These are phyloP conservation scores for Fabrea salina DNA, from an alignment of 169 alveolate genomes.

Conservation along the genomic window DNA sequence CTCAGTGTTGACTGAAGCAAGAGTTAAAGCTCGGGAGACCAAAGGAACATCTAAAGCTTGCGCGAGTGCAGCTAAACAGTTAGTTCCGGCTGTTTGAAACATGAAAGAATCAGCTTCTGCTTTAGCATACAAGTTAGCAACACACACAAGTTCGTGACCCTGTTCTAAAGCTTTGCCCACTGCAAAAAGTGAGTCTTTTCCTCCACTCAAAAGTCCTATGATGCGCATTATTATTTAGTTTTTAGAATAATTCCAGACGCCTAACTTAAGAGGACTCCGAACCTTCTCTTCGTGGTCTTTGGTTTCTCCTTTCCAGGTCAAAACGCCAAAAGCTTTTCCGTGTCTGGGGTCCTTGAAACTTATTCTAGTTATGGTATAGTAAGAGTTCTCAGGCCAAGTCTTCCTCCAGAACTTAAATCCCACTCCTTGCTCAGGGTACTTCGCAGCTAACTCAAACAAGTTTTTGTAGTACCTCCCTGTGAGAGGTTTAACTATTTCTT, in stretches of 20 bases:
- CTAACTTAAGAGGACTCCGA: neutral
- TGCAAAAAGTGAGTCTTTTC: constrained; percentile 68
- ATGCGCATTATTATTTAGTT: constrained; percentile 51
- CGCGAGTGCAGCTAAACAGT: constrained; percentile 89
- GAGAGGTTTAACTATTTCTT: constrained; percentile 5
- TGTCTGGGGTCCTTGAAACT: constrained; percentile 33
- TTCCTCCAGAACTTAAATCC: constrained; percentile 56
- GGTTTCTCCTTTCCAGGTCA: constrained; percentile 36
- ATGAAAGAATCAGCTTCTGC: constrained; percentile 91
- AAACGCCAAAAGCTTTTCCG: constrained; percentile 49
- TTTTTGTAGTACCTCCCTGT: constrained; percentile 13
- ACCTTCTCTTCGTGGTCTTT: neutral
- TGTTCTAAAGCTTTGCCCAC: constrained; percentile 30
- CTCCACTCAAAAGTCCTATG: constrained; percentile 87
- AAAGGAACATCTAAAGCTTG: constrained; percentile 91
- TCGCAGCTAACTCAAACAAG: neutral
- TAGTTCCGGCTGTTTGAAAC: constrained; percentile 96
- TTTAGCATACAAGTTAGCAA: constrained; percentile 54
- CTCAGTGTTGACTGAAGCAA: constrained; percentile 77
- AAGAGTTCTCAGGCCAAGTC: constrained; percentile 52
- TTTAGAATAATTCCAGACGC: neutral
- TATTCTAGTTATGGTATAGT: constrained; percentile 20
- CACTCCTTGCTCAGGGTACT: constrained; percentile 29
- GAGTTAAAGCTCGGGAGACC: constrained; percentile 59
- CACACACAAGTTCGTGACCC: constrained; percentile 47